Evolutionary conservation across 2,329 filamentous ascomycete genomes (phyloP).

Genomic region (Fonsecaea monophora): DNA sequence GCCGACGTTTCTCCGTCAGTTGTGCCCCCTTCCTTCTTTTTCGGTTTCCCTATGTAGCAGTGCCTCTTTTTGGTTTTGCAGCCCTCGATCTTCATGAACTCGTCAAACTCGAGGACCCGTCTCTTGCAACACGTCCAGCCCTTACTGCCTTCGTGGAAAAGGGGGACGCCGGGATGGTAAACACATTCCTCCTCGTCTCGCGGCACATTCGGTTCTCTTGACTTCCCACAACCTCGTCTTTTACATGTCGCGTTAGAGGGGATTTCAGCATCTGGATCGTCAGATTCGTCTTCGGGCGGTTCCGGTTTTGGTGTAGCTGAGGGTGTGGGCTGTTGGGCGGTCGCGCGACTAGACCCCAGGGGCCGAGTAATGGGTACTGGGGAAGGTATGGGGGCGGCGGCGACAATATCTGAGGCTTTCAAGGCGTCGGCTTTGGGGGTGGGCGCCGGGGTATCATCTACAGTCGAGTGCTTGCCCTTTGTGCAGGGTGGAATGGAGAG

Average conservation of each 20-base stretch:
- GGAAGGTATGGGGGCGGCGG: constrained; percentile 31
- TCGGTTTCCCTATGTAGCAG: constrained; percentile 79
- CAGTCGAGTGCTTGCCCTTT: constrained; percentile 86
- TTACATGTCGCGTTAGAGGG: constrained; percentile 77
- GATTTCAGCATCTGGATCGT: constrained; percentile 77
- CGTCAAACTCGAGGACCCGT: constrained; percentile 92
- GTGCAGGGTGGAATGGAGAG: constrained; percentile 91
- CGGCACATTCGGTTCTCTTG: constrained; percentile 55
- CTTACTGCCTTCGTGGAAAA: constrained; percentile 98
- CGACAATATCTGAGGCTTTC: constrained; percentile 33
- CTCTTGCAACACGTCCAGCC: constrained; percentile 97
- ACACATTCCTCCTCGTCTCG: constrained; percentile 78
- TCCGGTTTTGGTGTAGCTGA: constrained; percentile 62
- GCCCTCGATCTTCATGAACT: constrained; percentile 95
- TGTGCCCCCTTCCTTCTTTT: constrained; percentile 71
- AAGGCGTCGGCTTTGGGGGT: constrained; percentile 43
- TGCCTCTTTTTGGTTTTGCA: constrained; percentile 83
- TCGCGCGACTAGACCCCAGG: constrained; percentile 40
- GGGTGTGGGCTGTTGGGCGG: constrained; percentile 46
- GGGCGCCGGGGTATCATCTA: constrained; percentile 71
- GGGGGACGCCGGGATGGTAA: constrained; percentile 85
- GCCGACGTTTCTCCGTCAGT: constrained; percentile 61
- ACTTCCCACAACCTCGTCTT: constrained; percentile 72
- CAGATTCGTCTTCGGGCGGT: constrained; percentile 80
- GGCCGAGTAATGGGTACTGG: constrained; percentile 37